Conservation (phyloP, 371 early-diverging fungal genomes). For the Lichtheimia ramosa region DNA sequence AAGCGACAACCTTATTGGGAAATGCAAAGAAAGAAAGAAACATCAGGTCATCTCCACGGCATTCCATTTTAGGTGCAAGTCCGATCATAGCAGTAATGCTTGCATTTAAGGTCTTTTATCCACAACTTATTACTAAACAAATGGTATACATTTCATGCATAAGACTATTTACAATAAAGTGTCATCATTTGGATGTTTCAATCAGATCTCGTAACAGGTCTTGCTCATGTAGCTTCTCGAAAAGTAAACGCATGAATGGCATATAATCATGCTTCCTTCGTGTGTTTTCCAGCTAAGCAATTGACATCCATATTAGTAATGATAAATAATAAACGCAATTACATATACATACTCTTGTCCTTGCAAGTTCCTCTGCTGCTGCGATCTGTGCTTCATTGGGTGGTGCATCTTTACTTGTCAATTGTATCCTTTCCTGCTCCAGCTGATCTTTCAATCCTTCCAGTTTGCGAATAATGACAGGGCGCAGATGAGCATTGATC, state of each 20-base stretch:
- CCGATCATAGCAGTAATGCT: too few species aligned
- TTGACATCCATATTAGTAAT: background rate
- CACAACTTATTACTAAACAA: too few species aligned
- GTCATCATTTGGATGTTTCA: background rate
- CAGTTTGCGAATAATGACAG: too few species aligned
- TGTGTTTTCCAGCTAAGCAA: slow-evolving; percentile 10
- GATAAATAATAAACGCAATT: too few species aligned
- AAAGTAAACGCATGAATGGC: background rate
- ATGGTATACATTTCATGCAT: too few species aligned
- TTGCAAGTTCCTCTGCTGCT: background rate
- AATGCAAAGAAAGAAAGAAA: too few species aligned
- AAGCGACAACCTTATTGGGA: too few species aligned
- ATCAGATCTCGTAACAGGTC: background rate
- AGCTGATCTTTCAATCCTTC: background rate
- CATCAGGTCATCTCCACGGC: too few species aligned
- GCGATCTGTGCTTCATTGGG: background rate
- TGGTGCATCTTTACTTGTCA: background rate
- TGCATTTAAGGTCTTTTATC: too few species aligned
- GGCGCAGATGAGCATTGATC: too few species aligned
- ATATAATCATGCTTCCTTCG: slow-evolving; percentile 10
- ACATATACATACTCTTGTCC: background rate
- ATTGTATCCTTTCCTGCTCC: background rate
- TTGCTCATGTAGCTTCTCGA: slow-evolving; percentile 4
- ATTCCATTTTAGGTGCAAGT: too few species aligned
- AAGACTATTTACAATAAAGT: too few species aligned